Evolutionary conservation across 352 stramenopile genomes (phyloP).

Genomic region (Phytophthora citrophthora): DNA sequence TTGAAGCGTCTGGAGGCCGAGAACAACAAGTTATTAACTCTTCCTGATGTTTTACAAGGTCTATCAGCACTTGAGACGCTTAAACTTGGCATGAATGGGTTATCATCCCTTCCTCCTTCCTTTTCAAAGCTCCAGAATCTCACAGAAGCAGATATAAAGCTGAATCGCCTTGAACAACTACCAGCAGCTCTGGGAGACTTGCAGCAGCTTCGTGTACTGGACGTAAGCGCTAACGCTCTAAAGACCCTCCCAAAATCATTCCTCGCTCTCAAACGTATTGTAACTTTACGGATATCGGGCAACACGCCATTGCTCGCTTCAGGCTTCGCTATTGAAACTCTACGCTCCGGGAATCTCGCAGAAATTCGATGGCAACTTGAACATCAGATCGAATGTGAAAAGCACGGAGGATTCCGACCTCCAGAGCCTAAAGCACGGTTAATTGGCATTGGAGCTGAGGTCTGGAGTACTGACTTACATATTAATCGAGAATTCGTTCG

Average conservation of each 20-base stretch:
- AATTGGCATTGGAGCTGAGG: slow-evolving; percentile 58
- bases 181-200: slow-evolving; percentile 57
- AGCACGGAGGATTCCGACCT: slow-evolving; percentile 35
- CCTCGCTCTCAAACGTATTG: slow-evolving; percentile 52
- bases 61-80: slow-evolving; percentile 54
- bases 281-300: slow-evolving; percentile 53
- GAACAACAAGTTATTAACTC: slow-evolving; percentile 67
- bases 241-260: slow-evolving; percentile 56
- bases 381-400: slow-evolving; percentile 54
- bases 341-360: slow-evolving; percentile 49
- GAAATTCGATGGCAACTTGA: slow-evolving; percentile 64
- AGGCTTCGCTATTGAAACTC: slow-evolving; percentile 47
- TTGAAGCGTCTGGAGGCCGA: slow-evolving; percentile 70
- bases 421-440: slow-evolving; percentile 41
- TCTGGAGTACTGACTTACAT: slow-evolving; percentile 77
- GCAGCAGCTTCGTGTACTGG: slow-evolving; percentile 43
- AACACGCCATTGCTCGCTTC: slow-evolving; percentile 47
- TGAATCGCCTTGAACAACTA: slow-evolving; percentile 66
- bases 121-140: slow-evolving; percentile 59
- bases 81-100: slow-evolving; percentile 64
- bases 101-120: slow-evolving; percentile 55
- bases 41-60: slow-evolving; percentile 64
- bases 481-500: slow-evolving; percentile 61
- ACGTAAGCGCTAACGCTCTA: slow-evolving; percentile 69
- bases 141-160: slow-evolving; percentile 73